phyloP scores from a whole-genome alignment of 305 asterid species.

The Andrographis paniculata region DNA sequence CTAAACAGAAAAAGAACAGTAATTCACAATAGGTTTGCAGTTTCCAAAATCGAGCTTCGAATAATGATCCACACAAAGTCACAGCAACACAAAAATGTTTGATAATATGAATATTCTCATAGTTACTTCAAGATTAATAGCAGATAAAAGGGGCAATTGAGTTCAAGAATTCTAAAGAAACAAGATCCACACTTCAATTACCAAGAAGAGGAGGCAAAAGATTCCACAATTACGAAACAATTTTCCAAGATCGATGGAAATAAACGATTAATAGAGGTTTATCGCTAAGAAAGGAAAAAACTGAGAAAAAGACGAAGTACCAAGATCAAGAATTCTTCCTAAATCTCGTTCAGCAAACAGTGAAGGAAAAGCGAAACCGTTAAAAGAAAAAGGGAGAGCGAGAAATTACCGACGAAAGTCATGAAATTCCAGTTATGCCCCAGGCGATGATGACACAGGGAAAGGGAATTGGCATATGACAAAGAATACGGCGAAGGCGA shows the following conservation, averaged over 20 bases:
- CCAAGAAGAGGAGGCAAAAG: constrained; percentile 5
- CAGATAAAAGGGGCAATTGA: neutral
- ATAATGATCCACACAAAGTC: neutral
- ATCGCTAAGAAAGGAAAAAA: constrained; percentile 10
- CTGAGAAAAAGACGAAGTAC: constrained; percentile 12
- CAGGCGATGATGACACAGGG: constrained; percentile 12
- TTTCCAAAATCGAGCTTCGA: neutral
- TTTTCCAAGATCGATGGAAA: neutral
- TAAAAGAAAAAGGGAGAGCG: neutral
- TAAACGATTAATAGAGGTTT: constrained; percentile 6
- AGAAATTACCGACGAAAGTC: constrained; percentile 27
- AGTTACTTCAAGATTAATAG: neutral
- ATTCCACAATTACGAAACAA: neutral
- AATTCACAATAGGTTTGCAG: constrained; percentile 1
- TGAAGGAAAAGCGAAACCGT: neutral
- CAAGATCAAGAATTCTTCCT: constrained; percentile 20
- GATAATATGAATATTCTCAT: neutral
- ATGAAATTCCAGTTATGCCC: constrained; percentile 28
- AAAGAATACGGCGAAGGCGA: constrained; percentile 32
- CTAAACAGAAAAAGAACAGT: neutral
- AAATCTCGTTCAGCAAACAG: constrained; percentile 10
- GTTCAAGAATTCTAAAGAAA: neutral
- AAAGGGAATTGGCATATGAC: constrained; percentile 16
- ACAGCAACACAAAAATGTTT: neutral
- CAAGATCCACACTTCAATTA: neutral